Evolutionary conservation across 2,329 filamentous ascomycete genomes (phyloP), one percentile per base, ranked within the genome.

Genomic region (Neodidymelliopsis sp.): DNA sequence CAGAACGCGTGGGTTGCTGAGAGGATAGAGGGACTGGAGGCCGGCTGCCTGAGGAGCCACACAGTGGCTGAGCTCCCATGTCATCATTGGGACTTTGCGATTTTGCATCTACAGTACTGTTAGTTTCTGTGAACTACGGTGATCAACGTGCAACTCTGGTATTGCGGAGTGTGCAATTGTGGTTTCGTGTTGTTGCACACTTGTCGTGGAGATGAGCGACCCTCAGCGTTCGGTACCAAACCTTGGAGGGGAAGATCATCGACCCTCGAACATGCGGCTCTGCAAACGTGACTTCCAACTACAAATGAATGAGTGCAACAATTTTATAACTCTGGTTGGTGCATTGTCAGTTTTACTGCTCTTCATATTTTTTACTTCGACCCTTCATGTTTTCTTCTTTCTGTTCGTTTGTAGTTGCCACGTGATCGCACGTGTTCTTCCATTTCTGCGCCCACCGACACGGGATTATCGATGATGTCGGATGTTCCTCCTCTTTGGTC

Each of bases 41-140:
- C 59, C 60, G 62, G 54, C 58, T 37, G 62, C 62, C 57, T 62
- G 55, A 55, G 57, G 58, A 52, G 57, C 49, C 57, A 45, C 50
- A 59, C 52, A 57, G 64, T 65, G 62, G 65, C 65, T 67, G 62
- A 62, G 66, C 54, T 44, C 54, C 56, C 49, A 40, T 49, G 53
- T 45, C 51, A 40, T 55, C 44, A 57, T 53, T 29, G 38, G 55
- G 41, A 37, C 37, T 58, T 62, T 63, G 42, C 41, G 56, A 31
- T 45, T 53, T 57, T 65, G 46, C 42, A 40, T 53, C 62, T 65
- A 46, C 50, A 52, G 34, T 49, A 50, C 18, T 31, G 53, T 67
- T 39, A 62, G 56, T 60, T 38, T 41, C n/a, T 22, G 19, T 5
- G n/a, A 23, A 56, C 66, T 65, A 67, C 43, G 53, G 54, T 52